Conservation (phyloP, 2,329 filamentous ascomycete species). For the Aspergillus oerlinghausenensis region DNA sequence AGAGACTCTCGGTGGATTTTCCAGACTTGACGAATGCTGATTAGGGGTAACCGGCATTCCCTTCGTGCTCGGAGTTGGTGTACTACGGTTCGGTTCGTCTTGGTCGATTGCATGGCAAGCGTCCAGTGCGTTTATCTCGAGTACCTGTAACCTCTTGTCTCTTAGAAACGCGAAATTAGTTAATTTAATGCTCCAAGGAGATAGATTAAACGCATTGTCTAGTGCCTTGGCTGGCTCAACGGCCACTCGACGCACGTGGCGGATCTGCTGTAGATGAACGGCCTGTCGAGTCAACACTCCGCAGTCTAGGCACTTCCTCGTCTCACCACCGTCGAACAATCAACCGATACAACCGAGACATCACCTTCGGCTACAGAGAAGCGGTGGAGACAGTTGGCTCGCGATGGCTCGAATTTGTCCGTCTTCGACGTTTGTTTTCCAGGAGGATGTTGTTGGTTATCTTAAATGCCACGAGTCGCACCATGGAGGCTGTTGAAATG, state of each 20-base stretch:
- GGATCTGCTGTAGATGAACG: constrained; percentile 6
- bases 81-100: neutral
- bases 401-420: neutral
- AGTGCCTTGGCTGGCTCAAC: neutral
- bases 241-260: constrained; percentile 8
- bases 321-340: neutral
- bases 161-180: neutral
- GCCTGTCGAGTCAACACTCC: constrained; percentile 3
- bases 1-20: constrained; percentile 64
- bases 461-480: neutral
- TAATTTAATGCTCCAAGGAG: neutral
- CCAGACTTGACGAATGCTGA: constrained; percentile 42
- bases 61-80: neutral
- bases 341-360: neutral
- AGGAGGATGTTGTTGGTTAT: neutral
- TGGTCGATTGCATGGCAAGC: neutral
- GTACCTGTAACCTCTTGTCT: neutral
- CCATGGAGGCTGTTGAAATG: neutral
- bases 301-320: neutral
- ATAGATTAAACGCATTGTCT: neutral
- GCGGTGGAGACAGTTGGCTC: neutral
- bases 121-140: neutral
- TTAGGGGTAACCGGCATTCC: neutral
- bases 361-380: neutral
- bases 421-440: neutral